Conservation (phyloP, 1,139 yeast genomes). For the Kodamaea derodonti region DNA sequence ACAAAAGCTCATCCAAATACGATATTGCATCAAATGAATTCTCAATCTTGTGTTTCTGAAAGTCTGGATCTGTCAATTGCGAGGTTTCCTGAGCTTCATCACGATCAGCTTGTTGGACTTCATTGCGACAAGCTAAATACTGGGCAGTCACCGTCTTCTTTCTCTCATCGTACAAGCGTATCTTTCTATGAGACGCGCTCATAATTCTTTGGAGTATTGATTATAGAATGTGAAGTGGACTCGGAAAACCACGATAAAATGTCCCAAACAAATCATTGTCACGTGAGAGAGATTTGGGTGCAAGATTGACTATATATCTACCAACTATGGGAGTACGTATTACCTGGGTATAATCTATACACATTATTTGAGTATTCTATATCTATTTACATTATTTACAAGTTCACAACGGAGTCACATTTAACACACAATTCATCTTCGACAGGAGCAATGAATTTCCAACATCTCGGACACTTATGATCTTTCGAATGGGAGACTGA, state of each 20-base stretch:
- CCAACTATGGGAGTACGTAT: too few relatives aligned
- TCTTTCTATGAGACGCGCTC: constrained; percentile 11
- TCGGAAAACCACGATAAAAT: too few relatives aligned
- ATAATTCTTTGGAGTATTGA: too few relatives aligned
- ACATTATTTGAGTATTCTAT: too few relatives aligned
- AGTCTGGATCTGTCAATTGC: background rate
- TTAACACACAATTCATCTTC: constrained; percentile 61
- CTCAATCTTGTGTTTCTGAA: constrained; percentile 7
- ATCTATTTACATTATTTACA: background rate
- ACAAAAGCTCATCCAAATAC: constrained; percentile 22
- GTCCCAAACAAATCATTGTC: too few relatives aligned
- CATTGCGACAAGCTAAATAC: constrained; percentile 16
- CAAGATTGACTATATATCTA: too few relatives aligned
- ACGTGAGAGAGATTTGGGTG: too few relatives aligned
- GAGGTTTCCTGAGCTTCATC: constrained; percentile 10
- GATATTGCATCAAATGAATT: constrained; percentile 16
- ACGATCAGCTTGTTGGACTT: constrained; percentile 7
- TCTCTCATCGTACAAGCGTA: constrained; percentile 19
- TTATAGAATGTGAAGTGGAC: too few relatives aligned
- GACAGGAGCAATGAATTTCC: constrained; percentile 64
- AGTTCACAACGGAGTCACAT: constrained; percentile 45
- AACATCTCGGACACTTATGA: constrained; percentile 86
- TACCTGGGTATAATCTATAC: too few relatives aligned
- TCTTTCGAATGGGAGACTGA: constrained; percentile 42
- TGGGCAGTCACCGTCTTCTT: constrained; percentile 13